A percentile compares a stretch with the other conserved stretches of the same genome.
Evolutionary conservation across 78 protist genomes (phyloP).

Genomic region (Speleostelium caveatum): DNA sequence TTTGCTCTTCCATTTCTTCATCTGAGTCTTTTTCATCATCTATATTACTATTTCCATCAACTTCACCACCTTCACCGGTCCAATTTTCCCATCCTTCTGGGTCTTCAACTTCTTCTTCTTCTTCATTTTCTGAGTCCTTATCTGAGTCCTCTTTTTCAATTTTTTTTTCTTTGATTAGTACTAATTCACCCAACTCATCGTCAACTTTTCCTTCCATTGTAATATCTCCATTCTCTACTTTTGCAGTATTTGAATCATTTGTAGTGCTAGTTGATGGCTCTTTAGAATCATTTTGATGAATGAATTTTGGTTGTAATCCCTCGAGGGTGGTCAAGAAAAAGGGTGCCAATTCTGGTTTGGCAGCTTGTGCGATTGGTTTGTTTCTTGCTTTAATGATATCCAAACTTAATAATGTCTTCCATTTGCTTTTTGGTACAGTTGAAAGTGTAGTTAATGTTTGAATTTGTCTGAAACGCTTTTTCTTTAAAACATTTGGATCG

Average conservation of each 20-base stretch:
- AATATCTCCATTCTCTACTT: background rate
- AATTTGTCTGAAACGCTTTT: constrained; percentile 7
- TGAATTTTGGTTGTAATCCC: constrained; percentile 72
- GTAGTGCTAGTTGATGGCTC: background rate
- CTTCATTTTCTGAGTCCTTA: background rate
- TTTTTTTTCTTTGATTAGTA: constrained; percentile 6
- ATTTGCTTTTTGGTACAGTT: constrained; percentile 50
- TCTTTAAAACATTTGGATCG: background rate
- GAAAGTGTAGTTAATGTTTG: constrained; percentile 40
- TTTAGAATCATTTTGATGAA: background rate
- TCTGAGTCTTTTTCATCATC: background rate
- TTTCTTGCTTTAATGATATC: constrained; percentile 81
- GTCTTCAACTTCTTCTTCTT: background rate
- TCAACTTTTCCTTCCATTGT: background rate
- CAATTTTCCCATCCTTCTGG: background rate
- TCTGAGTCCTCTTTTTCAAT: constrained; percentile 25
- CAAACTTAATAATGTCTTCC: constrained; percentile 74
- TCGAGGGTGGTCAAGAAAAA: constrained; percentile 75
- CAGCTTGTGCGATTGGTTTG: constrained; percentile 39
- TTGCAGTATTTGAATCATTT: background rate
- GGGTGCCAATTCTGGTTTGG: constrained; percentile 76
- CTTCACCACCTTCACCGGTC: constrained; percentile 11
- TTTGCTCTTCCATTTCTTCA: background rate
- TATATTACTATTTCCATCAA: background rate
- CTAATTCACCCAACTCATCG: background rate